Conservation (phyloP, 176 grass and related monocot genomes). For the Musa acuminata region DNA sequence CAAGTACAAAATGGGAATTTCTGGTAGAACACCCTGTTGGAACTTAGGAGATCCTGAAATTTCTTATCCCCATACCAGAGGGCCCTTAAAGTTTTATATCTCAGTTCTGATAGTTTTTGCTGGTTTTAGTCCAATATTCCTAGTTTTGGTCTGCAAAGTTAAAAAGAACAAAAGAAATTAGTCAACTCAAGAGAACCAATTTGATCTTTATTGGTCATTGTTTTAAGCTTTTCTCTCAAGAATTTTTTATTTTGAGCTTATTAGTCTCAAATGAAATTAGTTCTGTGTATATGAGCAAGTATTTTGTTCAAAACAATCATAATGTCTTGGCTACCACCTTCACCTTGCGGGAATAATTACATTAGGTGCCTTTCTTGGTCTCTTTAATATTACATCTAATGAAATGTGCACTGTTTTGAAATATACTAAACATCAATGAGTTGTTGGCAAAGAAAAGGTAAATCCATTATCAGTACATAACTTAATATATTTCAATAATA, state of each 20-base stretch:
- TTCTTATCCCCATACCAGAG: neutral
- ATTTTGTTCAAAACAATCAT: too few relatives aligned
- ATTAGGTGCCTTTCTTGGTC: neutral
- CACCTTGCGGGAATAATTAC: neutral
- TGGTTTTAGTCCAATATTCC: neutral
- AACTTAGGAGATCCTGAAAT: neutral
- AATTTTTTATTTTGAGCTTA: too few relatives aligned
- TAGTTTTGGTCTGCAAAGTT: neutral
- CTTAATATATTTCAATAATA: neutral
- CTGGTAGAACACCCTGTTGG: neutral
- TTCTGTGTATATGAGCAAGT: too few relatives aligned
- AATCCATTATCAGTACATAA: too few relatives aligned
- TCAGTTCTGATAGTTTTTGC: neutral
- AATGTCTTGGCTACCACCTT: too few relatives aligned
- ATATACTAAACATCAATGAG: neutral
- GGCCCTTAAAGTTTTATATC: neutral
- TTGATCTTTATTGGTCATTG: neutral
- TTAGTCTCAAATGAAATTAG: too few relatives aligned
- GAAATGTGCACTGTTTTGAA: neutral
- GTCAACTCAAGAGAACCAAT: neutral
- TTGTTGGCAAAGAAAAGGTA: too few relatives aligned
- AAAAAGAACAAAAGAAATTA: neutral
- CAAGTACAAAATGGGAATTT: neutral
- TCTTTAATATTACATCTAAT: neutral
- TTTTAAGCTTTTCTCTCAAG: neutral